phyloP scores from a whole-genome alignment of 2,329 filamentous ascomycete genomes.

The Ophiostoma pallidulum region DNA sequence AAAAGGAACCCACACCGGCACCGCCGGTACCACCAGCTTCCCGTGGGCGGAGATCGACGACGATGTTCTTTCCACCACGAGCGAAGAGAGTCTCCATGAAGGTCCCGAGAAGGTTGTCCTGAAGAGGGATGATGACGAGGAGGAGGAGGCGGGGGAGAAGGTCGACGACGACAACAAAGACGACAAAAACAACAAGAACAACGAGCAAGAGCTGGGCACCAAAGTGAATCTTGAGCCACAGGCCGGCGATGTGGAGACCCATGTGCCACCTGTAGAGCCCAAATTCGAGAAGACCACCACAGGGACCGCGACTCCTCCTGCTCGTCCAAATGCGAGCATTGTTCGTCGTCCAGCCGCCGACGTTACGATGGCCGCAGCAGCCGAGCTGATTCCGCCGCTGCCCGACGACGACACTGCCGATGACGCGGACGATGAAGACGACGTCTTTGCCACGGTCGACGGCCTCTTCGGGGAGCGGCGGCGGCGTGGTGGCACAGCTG shows the following conservation, averaged over 20 bases:
- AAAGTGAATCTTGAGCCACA: too few species aligned
- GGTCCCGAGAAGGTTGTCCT: slow-evolving; percentile 3
- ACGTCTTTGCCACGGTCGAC: slow-evolving; percentile 4
- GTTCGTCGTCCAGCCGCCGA: not conserved
- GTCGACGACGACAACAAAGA: too few species aligned
- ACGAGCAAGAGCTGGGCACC: too few species aligned
- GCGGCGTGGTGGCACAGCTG: too few species aligned
- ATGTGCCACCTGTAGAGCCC: too few species aligned
- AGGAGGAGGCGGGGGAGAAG: slow-evolving; percentile 30
- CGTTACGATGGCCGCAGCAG: not conserved
- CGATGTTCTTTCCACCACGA: slow-evolving; percentile 9
- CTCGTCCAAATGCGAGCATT: too few species aligned
- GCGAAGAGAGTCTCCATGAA: slow-evolving; percentile 4
- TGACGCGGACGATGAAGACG: not conserved
- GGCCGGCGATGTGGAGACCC: too few species aligned
- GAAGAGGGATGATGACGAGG: slow-evolving; percentile 28
- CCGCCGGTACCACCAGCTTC: not conserved
- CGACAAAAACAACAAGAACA: too few species aligned
- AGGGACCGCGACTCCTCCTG: too few species aligned
- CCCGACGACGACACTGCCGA: slow-evolving; percentile 2
- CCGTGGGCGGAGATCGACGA: slow-evolving; percentile 10
- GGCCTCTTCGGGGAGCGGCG: slow-evolving; percentile 1
- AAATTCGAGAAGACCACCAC: too few species aligned
- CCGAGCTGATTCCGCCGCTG: not conserved
- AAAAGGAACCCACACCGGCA: too few species aligned